Evolutionary conservation across 768 basidiomycete species (phyloP).

Genomic region (Lentinula sp.): DNA sequence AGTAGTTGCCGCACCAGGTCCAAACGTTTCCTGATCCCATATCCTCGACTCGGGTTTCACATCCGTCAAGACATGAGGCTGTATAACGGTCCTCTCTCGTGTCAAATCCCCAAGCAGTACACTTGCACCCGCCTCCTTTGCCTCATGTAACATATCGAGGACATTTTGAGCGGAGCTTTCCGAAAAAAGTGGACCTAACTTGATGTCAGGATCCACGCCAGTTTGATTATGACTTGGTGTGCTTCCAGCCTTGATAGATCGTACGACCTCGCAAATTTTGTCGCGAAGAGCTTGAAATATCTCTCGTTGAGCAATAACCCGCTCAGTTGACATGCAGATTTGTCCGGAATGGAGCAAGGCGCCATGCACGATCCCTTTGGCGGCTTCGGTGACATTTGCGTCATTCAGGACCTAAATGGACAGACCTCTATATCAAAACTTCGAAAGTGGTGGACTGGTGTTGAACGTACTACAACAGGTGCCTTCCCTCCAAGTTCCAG

Average conservation of each 20-base stretch:
- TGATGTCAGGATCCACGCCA: constrained; percentile 16
- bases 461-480: constrained; percentile 37
- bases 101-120: constrained; percentile 37
- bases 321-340: constrained; percentile 55
- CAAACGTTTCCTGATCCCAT: constrained; percentile 60
- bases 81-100: constrained; percentile 34
- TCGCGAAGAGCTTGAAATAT: constrained; percentile 29
- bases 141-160: constrained; percentile 36
- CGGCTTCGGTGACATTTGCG: constrained; percentile 47
- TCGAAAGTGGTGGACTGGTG: no score
- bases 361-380: constrained; percentile 39
- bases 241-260: constrained; percentile 33
- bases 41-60: constrained; percentile 43
- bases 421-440: neutral
- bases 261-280: constrained; percentile 25
- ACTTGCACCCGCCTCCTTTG: constrained; percentile 37
- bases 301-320: constrained; percentile 44
- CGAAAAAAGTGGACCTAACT: constrained; percentile 36
- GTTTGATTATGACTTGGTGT: neutral
- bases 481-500: constrained; percentile 43
- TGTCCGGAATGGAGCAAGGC: constrained; percentile 46
- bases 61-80: constrained; percentile 45
- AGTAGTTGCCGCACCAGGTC: constrained; percentile 35
- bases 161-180: constrained; percentile 41
- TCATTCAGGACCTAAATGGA: constrained; percentile 38